Evolutionary conservation across 129 eudicot genomes (phyloP).

Genomic region (Tagetes erecta): DNA sequence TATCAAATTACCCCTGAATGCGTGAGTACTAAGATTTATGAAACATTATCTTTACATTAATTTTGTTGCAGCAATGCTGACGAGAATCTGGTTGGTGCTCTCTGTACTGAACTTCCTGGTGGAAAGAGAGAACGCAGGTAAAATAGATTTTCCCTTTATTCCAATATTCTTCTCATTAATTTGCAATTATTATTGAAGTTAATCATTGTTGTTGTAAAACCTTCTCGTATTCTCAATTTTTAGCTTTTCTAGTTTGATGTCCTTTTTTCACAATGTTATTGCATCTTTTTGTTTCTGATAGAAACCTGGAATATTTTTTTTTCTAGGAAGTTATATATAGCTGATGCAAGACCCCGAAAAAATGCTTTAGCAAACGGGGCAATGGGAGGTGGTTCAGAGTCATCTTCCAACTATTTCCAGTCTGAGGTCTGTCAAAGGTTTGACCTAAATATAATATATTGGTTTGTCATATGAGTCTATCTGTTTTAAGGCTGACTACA

Average conservation of each 20-base stretch:
- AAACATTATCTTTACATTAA: background rate
- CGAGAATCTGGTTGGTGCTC: conserved; percentile 94
- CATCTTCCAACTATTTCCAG: conserved; percentile 88
- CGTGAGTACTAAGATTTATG: conserved; percentile 11
- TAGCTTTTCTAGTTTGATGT: background rate
- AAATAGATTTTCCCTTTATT: background rate
- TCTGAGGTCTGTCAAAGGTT: conserved; percentile 81
- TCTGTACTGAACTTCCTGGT: conserved; percentile 66
- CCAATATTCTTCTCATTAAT: conserved; percentile 13
- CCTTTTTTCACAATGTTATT: conserved; percentile 9
- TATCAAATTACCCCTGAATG: background rate
- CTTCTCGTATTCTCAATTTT: background rate
- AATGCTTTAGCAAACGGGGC: conserved; percentile 99
- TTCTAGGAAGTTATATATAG: conserved; percentile 90
- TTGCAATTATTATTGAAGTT: background rate
- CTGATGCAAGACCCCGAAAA: conserved; percentile 98
- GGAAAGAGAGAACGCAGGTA: conserved; percentile 62
- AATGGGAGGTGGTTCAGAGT: conserved; percentile 99
- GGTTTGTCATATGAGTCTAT: conserved; percentile 24
- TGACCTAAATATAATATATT: conserved; percentile 23
- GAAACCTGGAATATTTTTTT: conserved; percentile 1
- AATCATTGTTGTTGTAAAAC: background rate
- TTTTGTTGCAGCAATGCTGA: conserved; percentile 78
- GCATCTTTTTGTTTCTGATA: background rate
- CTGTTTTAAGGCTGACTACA: conserved; percentile 16